phyloP scores from a whole-genome alignment of 257 asterid genomes.

The Eustoma russellianum region DNA sequence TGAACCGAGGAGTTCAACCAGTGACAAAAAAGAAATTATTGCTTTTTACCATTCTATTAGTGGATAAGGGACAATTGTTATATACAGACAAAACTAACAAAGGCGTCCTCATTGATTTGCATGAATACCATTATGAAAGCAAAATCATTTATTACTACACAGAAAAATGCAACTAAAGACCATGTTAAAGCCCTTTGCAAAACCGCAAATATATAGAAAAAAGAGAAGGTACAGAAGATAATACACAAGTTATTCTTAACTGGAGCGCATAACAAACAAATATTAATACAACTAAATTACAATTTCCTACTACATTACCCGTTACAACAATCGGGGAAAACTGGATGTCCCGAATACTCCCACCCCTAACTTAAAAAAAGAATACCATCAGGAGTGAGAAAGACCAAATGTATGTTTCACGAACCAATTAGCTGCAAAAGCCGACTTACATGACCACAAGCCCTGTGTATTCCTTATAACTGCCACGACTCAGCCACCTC shows the following conservation, averaged over 20 bases:
- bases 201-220: neutral
- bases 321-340: conserved; percentile 19
- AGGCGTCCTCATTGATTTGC: too few species aligned
- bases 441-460: conserved; percentile 9
- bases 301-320: conserved; percentile 31
- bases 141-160: too few species aligned
- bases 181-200: too few species aligned
- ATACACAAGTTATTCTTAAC: conserved; percentile 36
- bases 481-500: too few species aligned
- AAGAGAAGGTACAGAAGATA: conserved; percentile 25
- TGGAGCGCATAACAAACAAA: conserved; percentile 19
- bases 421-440: conserved; percentile 19
- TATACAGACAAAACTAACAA: too few species aligned
- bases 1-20: too few species aligned
- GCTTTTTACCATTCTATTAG: too few species aligned
- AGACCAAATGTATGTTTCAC: conserved; percentile 10
- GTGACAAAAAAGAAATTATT: too few species aligned
- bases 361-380: conserved; percentile 15
- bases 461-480: conserved; percentile 7
- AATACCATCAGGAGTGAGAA: conserved; percentile 26
- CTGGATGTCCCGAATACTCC: conserved; percentile 10
- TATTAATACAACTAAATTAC: conserved; percentile 37
- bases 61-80: too few species aligned
- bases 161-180: too few species aligned
- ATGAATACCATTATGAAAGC: too few species aligned